Conservation (phyloP, 2,329 filamentous ascomycete genomes). For the Aspergillus oerlinghausenensis region DNA sequence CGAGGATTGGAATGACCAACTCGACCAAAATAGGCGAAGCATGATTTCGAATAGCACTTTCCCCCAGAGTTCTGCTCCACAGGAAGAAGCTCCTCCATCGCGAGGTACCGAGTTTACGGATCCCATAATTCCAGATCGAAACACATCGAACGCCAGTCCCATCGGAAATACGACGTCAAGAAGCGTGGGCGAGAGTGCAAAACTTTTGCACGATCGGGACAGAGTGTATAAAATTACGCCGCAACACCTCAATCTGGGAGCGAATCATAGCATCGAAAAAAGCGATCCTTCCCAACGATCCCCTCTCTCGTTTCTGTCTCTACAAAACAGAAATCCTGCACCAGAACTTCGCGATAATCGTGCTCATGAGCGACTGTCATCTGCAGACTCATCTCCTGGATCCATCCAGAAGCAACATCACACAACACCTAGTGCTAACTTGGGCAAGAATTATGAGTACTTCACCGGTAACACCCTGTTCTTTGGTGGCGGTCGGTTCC, state of each 20-base stretch:
- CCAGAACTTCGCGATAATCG: conserved; percentile 53
- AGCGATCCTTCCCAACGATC: conserved; percentile 63
- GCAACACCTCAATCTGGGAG: conserved; percentile 56
- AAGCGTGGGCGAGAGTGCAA: conserved; percentile 71
- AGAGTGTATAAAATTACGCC: conserved; percentile 29
- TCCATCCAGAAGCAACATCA: conserved; percentile 48
- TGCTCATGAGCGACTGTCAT: conserved; percentile 79
- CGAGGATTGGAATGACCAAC: conserved; percentile 43
- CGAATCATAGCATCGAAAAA: conserved; percentile 50
- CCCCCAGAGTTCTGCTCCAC: conserved; percentile 32
- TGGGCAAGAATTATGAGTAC: conserved; percentile 80
- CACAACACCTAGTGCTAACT: conserved; percentile 32
- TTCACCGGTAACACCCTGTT: conserved; percentile 93
- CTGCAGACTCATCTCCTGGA: conserved; percentile 69
- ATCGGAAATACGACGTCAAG: conserved; percentile 54
- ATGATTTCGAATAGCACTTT: conserved; percentile 52
- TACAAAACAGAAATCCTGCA: conserved; percentile 49
- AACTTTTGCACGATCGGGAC: conserved; percentile 62
- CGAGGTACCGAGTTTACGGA: conserved; percentile 79
- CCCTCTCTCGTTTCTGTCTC: conserved; percentile 69
- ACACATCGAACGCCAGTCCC: conserved; percentile 70
- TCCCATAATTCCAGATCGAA: conserved; percentile 63
- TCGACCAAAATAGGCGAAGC: conserved; percentile 54
- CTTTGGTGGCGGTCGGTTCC: conserved; percentile 75
- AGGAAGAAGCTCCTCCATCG: conserved; percentile 61